Base-by-base conservation (phyloP, 2,329 filamentous ascomycete genomes). In the Fusarium metavorans region DNA sequence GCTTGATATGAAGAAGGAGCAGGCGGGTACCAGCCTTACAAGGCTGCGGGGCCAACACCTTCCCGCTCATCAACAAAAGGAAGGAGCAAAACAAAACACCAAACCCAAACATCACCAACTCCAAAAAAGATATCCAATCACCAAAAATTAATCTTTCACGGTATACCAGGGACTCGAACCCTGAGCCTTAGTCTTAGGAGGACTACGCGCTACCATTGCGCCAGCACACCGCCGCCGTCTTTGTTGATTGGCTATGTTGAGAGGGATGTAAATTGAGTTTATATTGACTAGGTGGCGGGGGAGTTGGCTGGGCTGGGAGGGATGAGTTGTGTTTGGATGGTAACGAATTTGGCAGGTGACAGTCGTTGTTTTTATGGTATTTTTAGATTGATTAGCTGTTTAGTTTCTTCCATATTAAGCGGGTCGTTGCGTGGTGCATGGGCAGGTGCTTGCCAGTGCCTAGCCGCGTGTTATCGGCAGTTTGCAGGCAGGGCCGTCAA, bases 101-200 rank as follows among this genome's bases (percentile, higher is more conserved):
- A 68, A 14, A n/a, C 34, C 56, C 6, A n/a, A n/a, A 10, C 52
- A 30, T 32, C 45, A 63, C 43, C 16, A 50, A 4, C 10, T 43
- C 52, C 25, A 45, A 48, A 45, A 43, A 59, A 41, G 14, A 18
- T 20, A n/a, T 4, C 6, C 34, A 59, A 30, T 60, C 39, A 39
- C 9, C 14, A 57, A 62, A 45, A 30, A 25, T 39, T 18, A 30
- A 39, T 16, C 1, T 11, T 16, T 27, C 13, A 18, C 81, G 80
- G 76, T 80, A 76, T 75, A 82, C 81, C 81, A 81, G 81, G 81
- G 81, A 83, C 81, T 83, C 81, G 81, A 83, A 83, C 81, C 81
- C 81, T 82, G 80, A 83, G 77, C 81, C 81, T 82, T 81, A 82
- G 81, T 81, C 81, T 82, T 83, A 82, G 81, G 81, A 82, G 81